These are phyloP conservation scores for Coemansia asiatica DNA, from an alignment of 192 early-diverging fungal genomes.

Conservation along the genomic window DNA sequence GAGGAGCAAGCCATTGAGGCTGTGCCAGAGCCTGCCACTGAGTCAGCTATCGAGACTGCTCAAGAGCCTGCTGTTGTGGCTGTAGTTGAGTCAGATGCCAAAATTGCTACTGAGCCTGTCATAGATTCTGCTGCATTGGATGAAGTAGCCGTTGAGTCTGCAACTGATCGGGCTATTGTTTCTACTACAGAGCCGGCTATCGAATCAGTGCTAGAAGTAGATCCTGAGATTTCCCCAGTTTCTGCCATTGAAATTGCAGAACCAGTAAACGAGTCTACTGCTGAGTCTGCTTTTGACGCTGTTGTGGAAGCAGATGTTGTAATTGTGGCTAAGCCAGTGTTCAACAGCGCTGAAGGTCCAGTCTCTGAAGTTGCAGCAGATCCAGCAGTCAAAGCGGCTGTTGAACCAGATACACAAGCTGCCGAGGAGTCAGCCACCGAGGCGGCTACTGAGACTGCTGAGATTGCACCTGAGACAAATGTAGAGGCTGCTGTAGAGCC, in stretches of 20 bases:
- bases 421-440: not conserved
- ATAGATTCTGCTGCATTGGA: not conserved
- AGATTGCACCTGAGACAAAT: not conserved
- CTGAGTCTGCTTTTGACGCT: not conserved
- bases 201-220: not conserved
- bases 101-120: conserved; percentile 3
- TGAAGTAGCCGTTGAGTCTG: not conserved
- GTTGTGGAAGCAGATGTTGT: not conserved
- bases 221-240: not conserved
- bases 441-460: not conserved
- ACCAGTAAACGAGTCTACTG: not conserved
- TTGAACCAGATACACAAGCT: not conserved
- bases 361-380: not conserved
- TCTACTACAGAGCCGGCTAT: not conserved
- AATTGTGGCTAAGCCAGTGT: not conserved
- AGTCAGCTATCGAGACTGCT: not conserved
- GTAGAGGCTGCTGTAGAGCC: not conserved
- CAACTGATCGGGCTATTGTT: not conserved
- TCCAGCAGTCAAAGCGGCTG: not conserved
- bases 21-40: not conserved
- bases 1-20: conserved; percentile 7
- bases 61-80: not conserved
- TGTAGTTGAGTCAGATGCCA: not conserved
- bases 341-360: not conserved
- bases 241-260: not conserved